A percentile compares a stretch with the other conserved stretches of the same genome.
Evolutionary conservation across 768 basidiomycete species (phyloP).

Genomic region (Leccinum imitatum): DNA sequence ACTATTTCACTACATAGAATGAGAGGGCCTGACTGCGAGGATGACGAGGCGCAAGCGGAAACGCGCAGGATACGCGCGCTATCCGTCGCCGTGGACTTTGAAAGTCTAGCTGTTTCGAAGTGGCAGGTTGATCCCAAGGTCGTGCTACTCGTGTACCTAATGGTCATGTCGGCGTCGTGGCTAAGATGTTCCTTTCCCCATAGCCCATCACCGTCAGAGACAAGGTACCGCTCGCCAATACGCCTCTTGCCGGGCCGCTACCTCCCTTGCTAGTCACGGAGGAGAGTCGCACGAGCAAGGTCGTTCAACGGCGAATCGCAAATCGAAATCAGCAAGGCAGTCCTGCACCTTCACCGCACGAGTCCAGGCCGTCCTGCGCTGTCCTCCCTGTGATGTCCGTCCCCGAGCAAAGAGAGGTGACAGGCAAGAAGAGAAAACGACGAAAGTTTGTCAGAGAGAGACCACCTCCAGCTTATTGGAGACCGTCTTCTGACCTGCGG

Average conservation of each 20-base stretch:
- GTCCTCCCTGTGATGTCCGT: conserved; percentile 20
- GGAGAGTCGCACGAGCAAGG: conserved; percentile 8
- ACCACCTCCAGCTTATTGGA: conserved; percentile 30
- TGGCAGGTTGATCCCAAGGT: conserved; percentile 26
- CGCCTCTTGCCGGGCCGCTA: neutral
- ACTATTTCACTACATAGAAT: conserved; percentile 32
- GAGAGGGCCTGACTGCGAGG: conserved; percentile 51
- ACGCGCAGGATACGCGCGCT: conserved; percentile 40
- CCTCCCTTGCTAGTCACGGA: conserved; percentile 29
- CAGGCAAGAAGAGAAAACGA: conserved; percentile 7
- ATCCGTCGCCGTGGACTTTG: conserved; percentile 41
- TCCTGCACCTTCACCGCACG: conserved; percentile 24
- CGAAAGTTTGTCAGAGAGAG: conserved; percentile 17
- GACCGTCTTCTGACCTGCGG: conserved; percentile 19
- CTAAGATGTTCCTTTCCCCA: conserved; percentile 2
- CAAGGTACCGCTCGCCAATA: conserved; percentile 10
- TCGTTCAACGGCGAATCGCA: neutral
- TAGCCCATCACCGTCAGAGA: conserved; percentile 11
- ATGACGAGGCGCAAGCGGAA: conserved; percentile 42
- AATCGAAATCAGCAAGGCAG: neutral
- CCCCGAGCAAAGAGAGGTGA: neutral
- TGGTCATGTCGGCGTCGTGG: neutral
- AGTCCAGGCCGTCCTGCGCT: conserved; percentile 14
- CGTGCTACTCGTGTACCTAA: neutral
- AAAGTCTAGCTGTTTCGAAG: conserved; percentile 14